Evolutionary conservation across 2,329 filamentous ascomycete genomes (phyloP), one percentile per base, ranked within the genome.

Genomic region (Beauveria sp.): DNA sequence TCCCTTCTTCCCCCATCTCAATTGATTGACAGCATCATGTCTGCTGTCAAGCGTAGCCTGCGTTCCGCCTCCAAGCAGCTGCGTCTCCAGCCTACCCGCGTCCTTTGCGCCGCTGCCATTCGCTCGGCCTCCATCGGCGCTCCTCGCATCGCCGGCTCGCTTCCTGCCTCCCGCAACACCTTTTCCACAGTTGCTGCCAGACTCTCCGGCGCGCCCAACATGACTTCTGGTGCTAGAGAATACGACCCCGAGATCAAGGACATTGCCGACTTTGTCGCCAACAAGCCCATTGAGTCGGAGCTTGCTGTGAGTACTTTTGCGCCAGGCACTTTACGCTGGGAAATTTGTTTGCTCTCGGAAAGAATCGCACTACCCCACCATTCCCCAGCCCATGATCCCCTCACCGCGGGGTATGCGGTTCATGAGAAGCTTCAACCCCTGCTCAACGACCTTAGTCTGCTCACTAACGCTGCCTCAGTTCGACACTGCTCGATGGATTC

Each of bases 231-330:
- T 70, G 71, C 76, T 64, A 78, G 83, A 74, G 82, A 87, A 68
- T 97, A 93, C 77, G 93, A 98, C 74, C 86, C 89, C 66, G 93
- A 97, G 80, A 95, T 98, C 76, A 88, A 87, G 76, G 93, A 98
- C 75, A 96, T 99, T 82, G 93, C 93, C 65, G 86, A 83, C 77
- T 99, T 97, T 79, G 89, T 98, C 74, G 91, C 96, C 83, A 90
- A 93, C 75, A 93, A 93, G 76, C 83, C 90, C 63, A 89, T 98
- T 72, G 83, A 93, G 69, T 98, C 93, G 34, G 91, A 96, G 68
- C 84, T 99, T 70, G 95, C 95, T 73, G 93, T 97, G 82, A 77
- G 91, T 80, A 26, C 24, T n/a, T 20, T 18, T 8, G 20, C 24
- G 9, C 18, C 9, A 14, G 5, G 24, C 5, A 14, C 24, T 26